Base-by-base conservation (phyloP, 768 basidiomycete species). In the Tylopilus sp. region DNA sequence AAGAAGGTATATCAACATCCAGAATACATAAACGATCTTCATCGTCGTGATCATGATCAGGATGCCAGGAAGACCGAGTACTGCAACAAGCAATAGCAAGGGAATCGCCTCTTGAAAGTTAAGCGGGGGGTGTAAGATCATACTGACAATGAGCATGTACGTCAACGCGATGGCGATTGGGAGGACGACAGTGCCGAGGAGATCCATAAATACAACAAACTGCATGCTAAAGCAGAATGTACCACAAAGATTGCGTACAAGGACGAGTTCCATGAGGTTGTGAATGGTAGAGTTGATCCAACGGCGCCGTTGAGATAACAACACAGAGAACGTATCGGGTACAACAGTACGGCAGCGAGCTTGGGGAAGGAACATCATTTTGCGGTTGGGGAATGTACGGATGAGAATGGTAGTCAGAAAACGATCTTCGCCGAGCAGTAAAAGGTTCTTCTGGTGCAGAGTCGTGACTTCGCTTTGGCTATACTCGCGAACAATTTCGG, bases 141-240 rank as follows among this genome's bases (percentile, higher is more conserved):
- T 86, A 58, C 81, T 81, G 62, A 89, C 83, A 66, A 97, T 83
- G 42, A 98, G 83, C 50, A 85, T 79, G 66, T 93, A 93, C 3
- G 97, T 98, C 45, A 99, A 78, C 48, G 78, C 73, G 62, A 99
- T 97, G 56, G 95, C 95, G 62, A 98, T 84, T 23, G 97, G 97
- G 17, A 98, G 81, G 20, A 97, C 94, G 60, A 92, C 82, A 3
- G 91, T 95, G 52, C 91, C 91, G 52, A 94, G 71, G 40, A 95
- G 81, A 69, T 98, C 94, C 91, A 98, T 94, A 74, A 95, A 92
- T 48, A 98, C 94, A 69, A 98, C 86, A 69, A 98, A 98, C 68
- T 98, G 97, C 95, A 98, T 98, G 71, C 93, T 97, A 74, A 98
- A 98, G 77, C 97, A 99, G 72, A 99, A 99, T 26, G 95, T 98